Evolutionary conservation across 83 land plant genomes (phyloP), one percentile per base, ranked within the genome.

Genomic region (Picea engelmannii): DNA sequence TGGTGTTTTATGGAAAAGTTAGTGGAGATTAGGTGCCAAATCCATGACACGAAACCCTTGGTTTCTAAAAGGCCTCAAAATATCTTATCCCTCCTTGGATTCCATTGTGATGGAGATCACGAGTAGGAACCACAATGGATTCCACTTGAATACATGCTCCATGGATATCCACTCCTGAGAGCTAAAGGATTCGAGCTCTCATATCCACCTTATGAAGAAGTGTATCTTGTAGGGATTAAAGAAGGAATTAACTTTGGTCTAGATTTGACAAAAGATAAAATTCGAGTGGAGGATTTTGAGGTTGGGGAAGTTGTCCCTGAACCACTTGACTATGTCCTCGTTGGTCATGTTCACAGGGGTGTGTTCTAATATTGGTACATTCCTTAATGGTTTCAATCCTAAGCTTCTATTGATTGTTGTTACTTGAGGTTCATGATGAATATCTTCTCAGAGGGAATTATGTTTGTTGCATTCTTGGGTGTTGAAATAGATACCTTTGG

Each of bases 161-260:
- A 93, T 40, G 4, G 85, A 74, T 16, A 82, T 62, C 2, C 82
- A 27, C 82, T 91, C 96, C 42, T 88, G 78, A 3, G 66, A 55
- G 35, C 94, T 88, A 59, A 89, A 91, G n/a, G 81, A 62, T 8
- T 83, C 82, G 52, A 85, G 1, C 40, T 89, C 78, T 10, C 91
- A 89, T 21, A 93, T 86, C 96, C 94, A 91, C 27, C 87, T 88
- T 88, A 86, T 85, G 89, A 93, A 93, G 83, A 91, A 89, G 15
- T 84, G 83, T 9, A 60, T 4, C 73, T 84, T 70, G 82, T 92
- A 92, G 2, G 82, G 44, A 2, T 49, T 40, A 63, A 87, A 79
- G 81, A 91, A 91, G 40, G 75, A 80, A 21, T 80, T 38, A n/a
- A 83, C 82, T 55, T 83, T 80, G 7, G 76, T 35, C 4, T 87